phyloP scores from a whole-genome alignment of 2,329 filamentous ascomycete species.

The Ophiostoma quercus region DNA sequence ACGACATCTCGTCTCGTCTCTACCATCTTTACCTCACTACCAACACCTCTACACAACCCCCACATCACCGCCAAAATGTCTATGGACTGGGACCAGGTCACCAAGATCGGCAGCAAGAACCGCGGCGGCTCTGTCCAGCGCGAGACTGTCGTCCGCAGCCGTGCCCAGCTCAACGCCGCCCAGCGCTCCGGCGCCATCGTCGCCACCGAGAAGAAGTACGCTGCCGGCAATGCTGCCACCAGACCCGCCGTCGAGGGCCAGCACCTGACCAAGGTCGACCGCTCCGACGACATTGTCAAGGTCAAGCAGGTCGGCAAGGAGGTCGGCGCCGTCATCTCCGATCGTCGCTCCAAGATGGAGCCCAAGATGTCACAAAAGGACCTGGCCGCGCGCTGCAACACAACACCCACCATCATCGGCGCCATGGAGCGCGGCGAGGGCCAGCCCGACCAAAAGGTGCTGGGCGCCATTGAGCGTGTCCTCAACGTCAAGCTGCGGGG shows the following conservation, averaged over 20 bases:
- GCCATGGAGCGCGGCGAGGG: constrained; percentile 80
- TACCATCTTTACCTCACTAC: neutral
- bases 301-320: constrained; percentile 80
- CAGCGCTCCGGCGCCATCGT: constrained; percentile 71
- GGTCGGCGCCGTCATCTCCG: constrained; percentile 77
- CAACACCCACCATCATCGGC: constrained; percentile 70
- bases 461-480: constrained; percentile 71
- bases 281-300: constrained; percentile 94
- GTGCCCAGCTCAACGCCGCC: constrained; percentile 79
- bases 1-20: neutral
- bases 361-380: constrained; percentile 96
- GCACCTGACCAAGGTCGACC: constrained; percentile 95
- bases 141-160: constrained; percentile 86
- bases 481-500: constrained; percentile 87
- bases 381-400: constrained; percentile 82
- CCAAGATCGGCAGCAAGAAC: constrained; percentile 89
- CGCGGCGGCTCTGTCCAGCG: constrained; percentile 62
- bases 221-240: constrained; percentile 63
- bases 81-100: constrained; percentile 78
- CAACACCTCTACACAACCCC: neutral
- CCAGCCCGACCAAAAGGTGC: constrained; percentile 75
- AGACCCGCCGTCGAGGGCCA: constrained; percentile 70
- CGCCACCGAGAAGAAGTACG: constrained; percentile 86
- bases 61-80: constrained; percentile 52
- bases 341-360: constrained; percentile 71